phyloP scores from a whole-genome alignment of 106 monocot genomes.

The Platanthera guangdongensis region DNA sequence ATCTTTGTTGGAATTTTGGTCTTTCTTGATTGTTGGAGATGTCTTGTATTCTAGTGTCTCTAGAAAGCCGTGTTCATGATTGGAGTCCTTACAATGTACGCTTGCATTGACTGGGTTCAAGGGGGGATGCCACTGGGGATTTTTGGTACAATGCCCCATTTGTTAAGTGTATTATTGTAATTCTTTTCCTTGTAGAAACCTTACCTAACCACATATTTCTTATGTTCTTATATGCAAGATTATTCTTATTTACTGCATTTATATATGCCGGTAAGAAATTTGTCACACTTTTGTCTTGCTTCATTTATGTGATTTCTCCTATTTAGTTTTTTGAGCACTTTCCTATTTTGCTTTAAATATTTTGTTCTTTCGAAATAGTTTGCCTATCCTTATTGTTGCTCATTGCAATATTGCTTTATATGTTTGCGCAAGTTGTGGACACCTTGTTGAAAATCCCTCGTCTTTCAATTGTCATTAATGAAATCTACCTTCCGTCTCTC shows the following conservation, averaged over 20 bases:
- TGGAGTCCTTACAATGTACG: too few relatives aligned
- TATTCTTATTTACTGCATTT: not conserved
- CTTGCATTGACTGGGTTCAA: too few relatives aligned
- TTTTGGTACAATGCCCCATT: too few relatives aligned
- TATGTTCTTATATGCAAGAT: too few relatives aligned
- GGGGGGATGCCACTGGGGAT: too few relatives aligned
- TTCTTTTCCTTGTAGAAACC: too few relatives aligned
- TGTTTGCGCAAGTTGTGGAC: not conserved
- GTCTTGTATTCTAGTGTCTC: too few relatives aligned
- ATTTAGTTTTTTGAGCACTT: not conserved
- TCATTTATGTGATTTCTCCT: not conserved
- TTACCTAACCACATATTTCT: too few relatives aligned
- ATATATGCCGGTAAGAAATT: not conserved
- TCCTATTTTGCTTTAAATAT: not conserved
- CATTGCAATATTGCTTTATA: not conserved
- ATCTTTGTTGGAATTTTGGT: not conserved
- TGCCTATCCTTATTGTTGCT: not conserved
- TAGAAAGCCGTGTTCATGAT: too few relatives aligned
- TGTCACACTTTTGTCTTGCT: not conserved
- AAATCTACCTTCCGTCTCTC: not conserved
- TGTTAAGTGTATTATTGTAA: too few relatives aligned
- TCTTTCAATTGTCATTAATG: not conserved
- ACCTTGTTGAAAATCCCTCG: not conserved
- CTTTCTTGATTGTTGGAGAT: not conserved
- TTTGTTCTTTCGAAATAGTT: not conserved